These are phyloP conservation scores for Heracleum sosnowskyi DNA, from an alignment of 129 eudicot species.

Conservation along the genomic window DNA sequence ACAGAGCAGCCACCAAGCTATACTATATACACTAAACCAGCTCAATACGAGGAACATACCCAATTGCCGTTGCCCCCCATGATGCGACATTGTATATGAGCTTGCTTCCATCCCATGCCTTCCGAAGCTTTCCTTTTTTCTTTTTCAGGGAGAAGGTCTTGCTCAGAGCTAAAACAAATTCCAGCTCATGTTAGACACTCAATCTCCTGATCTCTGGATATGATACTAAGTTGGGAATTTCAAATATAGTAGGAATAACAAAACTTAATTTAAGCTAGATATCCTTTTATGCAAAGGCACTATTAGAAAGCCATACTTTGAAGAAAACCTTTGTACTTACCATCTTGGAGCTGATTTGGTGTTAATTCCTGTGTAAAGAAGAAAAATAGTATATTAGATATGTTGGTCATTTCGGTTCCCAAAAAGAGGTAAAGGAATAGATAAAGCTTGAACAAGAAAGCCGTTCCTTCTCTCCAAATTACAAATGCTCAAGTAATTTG, in stretches of 20 bases:
- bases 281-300: neutral
- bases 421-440: neutral
- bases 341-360: slow-evolving; percentile 90
- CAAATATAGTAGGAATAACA: neutral
- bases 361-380: slow-evolving; percentile 64
- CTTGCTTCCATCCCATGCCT: slow-evolving; percentile 99
- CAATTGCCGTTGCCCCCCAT: slow-evolving; percentile 98
- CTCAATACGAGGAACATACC: slow-evolving; percentile 37
- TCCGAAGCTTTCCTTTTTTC: slow-evolving; percentile 84
- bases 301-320: neutral
- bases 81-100: slow-evolving; percentile 95
- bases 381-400: neutral
- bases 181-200: slow-evolving; percentile 9
- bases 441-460: neutral
- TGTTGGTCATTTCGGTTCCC: neutral
- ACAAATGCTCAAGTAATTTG: neutral
- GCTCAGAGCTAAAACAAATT: slow-evolving; percentile 61
- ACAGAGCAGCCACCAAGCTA: neutral
- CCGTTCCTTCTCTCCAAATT: neutral
- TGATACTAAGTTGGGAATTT: neutral
- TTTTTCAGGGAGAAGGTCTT: slow-evolving; percentile 81
- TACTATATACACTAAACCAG: neutral
- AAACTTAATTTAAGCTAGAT: neutral
- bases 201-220: neutral
- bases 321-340: slow-evolving; percentile 37